A percentile compares a stretch with the other conserved stretches of the same genome.
phyloP scores from a whole-genome alignment of 2,329 filamentous ascomycete species.

The Neoarthrinium moseri region DNA sequence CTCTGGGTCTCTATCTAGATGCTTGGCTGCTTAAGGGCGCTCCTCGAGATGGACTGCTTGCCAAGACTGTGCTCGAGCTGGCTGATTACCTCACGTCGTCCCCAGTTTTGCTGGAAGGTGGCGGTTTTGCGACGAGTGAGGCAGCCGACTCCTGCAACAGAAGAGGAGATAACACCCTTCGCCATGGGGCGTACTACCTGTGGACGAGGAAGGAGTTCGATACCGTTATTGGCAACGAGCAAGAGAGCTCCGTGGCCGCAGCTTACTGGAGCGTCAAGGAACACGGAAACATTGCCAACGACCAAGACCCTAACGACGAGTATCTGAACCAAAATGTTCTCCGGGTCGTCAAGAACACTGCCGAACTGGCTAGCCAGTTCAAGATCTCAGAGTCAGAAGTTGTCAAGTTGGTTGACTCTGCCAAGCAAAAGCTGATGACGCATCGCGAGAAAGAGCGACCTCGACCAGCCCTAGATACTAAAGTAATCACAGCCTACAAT shows the following conservation, averaged over 20 bases:
- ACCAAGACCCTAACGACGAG: conserved; percentile 87
- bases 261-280: conserved; percentile 81
- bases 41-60: conserved; percentile 65
- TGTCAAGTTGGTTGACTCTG: conserved; percentile 62
- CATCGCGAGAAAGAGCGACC: conserved; percentile 74
- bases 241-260: conserved; percentile 72
- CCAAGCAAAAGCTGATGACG: conserved; percentile 65
- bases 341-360: conserved; percentile 64
- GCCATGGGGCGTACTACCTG: conserved; percentile 90
- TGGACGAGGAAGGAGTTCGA: conserved; percentile 91
- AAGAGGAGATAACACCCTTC: conserved; percentile 74
- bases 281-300: conserved; percentile 80
- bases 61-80: conserved; percentile 77
- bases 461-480: conserved; percentile 79
- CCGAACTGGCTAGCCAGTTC: conserved; percentile 72
- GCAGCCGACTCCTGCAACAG: conserved; percentile 82
- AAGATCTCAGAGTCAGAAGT: conserved; percentile 70
- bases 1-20: conserved; percentile 81
- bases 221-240: conserved; percentile 63
- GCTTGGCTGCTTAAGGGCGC: conserved; percentile 65
- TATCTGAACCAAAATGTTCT: conserved; percentile 93
- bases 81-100: conserved; percentile 79
- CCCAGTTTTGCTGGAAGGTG: conserved; percentile 64
- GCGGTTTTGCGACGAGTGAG: conserved; percentile 85
- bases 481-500: conserved; percentile 85